These are phyloP conservation scores for Rhynchosporium agropyri DNA, from an alignment of 2,329 filamentous ascomycete genomes.

Conservation along the genomic window DNA sequence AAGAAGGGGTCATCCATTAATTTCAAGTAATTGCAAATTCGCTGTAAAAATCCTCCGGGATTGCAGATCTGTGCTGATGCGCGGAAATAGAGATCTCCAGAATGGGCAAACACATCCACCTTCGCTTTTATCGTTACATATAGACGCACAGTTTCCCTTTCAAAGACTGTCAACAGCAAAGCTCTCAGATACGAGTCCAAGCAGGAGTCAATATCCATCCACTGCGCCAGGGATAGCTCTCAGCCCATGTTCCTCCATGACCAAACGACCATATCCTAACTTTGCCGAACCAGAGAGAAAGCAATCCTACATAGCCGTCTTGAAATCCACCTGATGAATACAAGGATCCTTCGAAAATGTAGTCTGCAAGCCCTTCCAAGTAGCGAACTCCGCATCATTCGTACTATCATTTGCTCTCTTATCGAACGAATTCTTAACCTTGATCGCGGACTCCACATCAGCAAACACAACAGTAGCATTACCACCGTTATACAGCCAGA, in stretches of 20 bases:
- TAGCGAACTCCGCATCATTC: constrained; percentile 19
- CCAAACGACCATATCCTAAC: background rate
- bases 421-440: constrained; percentile 38
- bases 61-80: background rate
- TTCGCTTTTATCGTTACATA: background rate
- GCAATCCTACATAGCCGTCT: constrained; percentile 25
- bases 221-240: background rate
- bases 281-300: background rate
- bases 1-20: background rate
- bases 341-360: constrained; percentile 39
- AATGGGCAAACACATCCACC: background rate
- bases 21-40: background rate
- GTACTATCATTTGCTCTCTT: constrained; percentile 19
- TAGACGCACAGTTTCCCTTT: background rate
- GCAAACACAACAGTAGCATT: constrained; percentile 42
- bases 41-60: constrained; percentile 5
- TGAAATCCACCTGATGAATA: constrained; percentile 30
- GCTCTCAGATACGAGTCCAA: background rate
- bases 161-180: background rate
- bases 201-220: background rate
- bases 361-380: constrained; percentile 34
- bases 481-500: constrained; percentile 41
- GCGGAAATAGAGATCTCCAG: background rate
- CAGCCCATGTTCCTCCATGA: background rate
- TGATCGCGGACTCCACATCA: constrained; percentile 36